Conservation (phyloP, 2,329 filamentous ascomycete genomes). For the Aureobasidium melanogenum region DNA sequence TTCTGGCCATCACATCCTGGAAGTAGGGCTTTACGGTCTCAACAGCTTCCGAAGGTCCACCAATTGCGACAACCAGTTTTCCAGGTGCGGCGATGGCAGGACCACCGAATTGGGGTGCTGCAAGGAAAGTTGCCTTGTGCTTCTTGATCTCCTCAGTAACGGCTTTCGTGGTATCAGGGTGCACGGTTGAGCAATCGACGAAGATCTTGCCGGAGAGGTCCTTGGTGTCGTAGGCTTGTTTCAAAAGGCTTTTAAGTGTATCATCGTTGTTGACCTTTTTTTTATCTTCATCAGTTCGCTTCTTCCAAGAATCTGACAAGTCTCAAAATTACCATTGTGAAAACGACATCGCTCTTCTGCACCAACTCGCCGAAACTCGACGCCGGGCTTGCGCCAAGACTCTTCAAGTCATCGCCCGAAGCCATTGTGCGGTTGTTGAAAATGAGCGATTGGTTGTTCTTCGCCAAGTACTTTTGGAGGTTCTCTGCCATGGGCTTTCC, state of each 20-base stretch:
- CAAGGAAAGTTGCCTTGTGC: constrained; percentile 25
- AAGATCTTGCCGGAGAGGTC: constrained; percentile 23
- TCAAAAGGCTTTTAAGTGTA: not conserved
- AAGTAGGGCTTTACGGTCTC: constrained; percentile 31
- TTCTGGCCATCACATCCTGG: constrained; percentile 34
- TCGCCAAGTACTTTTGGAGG: constrained; percentile 30
- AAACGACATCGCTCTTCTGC: constrained; percentile 5
- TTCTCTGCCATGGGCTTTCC: constrained; percentile 37
- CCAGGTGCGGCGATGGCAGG: constrained; percentile 35
- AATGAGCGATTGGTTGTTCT: constrained; percentile 7
- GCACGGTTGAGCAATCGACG: constrained; percentile 26
- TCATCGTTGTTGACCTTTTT: constrained; percentile 7
- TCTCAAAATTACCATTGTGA: constrained; percentile 6
- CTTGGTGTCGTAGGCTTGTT: constrained; percentile 11
- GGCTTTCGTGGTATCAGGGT: constrained; percentile 26
- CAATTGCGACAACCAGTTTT: constrained; percentile 38
- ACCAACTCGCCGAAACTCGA: constrained; percentile 10
- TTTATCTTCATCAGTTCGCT: not conserved
- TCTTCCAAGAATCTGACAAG: too few species aligned
- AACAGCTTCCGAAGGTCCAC: constrained; percentile 22
- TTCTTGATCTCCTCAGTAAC: constrained; percentile 27
- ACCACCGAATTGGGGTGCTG: constrained; percentile 37
- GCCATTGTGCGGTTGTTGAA: constrained; percentile 13
- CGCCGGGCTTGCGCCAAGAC: constrained; percentile 4
- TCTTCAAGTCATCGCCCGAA: not conserved